Base-by-base conservation (phyloP, 2,329 filamentous ascomycete species). In the Pseudodiploospora longispora region DNA sequence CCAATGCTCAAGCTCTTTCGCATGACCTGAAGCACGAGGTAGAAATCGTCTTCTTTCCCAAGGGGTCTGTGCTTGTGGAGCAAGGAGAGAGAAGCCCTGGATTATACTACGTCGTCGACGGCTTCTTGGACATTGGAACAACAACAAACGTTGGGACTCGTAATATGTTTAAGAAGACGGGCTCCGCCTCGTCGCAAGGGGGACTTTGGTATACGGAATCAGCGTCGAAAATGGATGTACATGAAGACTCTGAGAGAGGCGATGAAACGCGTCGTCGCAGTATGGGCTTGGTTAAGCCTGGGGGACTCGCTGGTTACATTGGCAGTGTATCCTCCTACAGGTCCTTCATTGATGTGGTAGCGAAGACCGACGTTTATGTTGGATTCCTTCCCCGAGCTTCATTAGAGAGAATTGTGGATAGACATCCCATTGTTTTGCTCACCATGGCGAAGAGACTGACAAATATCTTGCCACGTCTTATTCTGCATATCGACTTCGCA, bases 351-450 rank as follows among this genome's bases (percentile, higher is more conserved):
- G 91, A 97, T 59, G 90, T 98, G 2, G 85, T 91, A 33, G 94
- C 93, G 3, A 97, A 97, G 67, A 98, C 94, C 0, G 93, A 98
- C 64, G 93, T 97, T 2, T 97, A 96, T 57, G 93, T 98, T 10
- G 93, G 93, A 1, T 98, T 98, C 52, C 69, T 98, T 9, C 93
- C 93, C 1, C 78, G 89, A 30, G 76, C 81, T 1, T 86, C 89
- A 0, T 74, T 98, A 29, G 93, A 98, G 59, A 79, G 89, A 51
- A 93, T 98, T 38, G 88, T 95, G 1, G 93, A 98, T 52, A 83
- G 81, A 52, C 93, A 96, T 58, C 93, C 93, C 0, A 87, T 95
- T 35, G 85, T 97, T 4, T 70, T 98, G 7, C 71, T 98, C 38
- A 98, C 94, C 0, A 90, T 98, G 83, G 93, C 93, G 1, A 98